phyloP scores from a whole-genome alignment of 441 rosid genomes.

The Adansonia rubrostipa region DNA sequence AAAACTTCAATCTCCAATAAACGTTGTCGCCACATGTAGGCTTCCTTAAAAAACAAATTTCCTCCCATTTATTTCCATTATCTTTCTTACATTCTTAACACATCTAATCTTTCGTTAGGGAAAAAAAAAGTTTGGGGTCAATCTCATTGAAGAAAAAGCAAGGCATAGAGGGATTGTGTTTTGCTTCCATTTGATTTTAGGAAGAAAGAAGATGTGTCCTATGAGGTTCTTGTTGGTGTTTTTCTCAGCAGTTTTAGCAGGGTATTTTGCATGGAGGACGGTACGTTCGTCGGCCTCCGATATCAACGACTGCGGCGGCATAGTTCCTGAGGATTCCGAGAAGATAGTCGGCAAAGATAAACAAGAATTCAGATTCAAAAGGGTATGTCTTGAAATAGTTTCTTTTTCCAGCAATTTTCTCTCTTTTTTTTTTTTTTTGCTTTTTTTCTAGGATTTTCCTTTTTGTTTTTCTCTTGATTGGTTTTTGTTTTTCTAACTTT shows the following conservation, averaged over 20 bases:
- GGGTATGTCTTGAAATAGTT: slow-evolving; percentile 41
- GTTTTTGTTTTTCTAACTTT: too few relatives aligned
- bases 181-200: not conserved
- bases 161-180: not conserved
- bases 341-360: slow-evolving; percentile 42
- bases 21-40: too few relatives aligned
- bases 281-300: slow-evolving; percentile 66
- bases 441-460: not conserved
- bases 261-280: slow-evolving; percentile 77
- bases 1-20: not conserved
- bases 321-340: slow-evolving; percentile 46
- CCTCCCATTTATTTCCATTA: not conserved
- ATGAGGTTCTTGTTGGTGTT: slow-evolving; percentile 75
- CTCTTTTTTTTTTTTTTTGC: not conserved
- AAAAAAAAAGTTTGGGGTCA: not conserved
- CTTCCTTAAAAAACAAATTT: not conserved
- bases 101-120: not conserved
- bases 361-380: slow-evolving; percentile 47
- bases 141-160: not conserved
- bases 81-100: not conserved
- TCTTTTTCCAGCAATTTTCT: not conserved
- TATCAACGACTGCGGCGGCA: slow-evolving; percentile 29
- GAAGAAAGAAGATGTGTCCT: slow-evolving; percentile 64
- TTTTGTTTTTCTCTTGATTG: not conserved
- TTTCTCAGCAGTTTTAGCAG: slow-evolving; percentile 80